Base-by-base conservation (phyloP, 2,329 filamentous ascomycete genomes). In the Ophiocordyceps camponoti-leonardi region DNA sequence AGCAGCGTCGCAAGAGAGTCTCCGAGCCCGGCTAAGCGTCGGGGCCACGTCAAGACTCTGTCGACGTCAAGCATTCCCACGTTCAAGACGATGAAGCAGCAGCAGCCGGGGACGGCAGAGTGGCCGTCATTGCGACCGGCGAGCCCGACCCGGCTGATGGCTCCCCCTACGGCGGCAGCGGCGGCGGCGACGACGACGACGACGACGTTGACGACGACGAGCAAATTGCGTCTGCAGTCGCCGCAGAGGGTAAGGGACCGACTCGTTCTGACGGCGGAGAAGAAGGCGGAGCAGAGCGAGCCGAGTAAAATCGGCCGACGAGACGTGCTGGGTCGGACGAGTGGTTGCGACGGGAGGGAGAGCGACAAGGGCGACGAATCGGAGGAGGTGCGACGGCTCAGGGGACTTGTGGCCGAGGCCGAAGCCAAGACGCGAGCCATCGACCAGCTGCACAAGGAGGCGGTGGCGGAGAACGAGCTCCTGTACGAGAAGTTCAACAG, bases 401-500 rank as follows among this genome's bases (percentile, higher is more conserved):
- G 79, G 20, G 61, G 62, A 43, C 59, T 79, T 14, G 65, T 81
- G 41, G 66, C 70, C 10, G 75, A 81, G 2, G 79, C 77, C 14
- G 87, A 95, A 59, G 74, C 73, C 48, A 88, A 92, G 54, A 80
- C 81, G 48, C 83, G 80, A 54, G 82, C 83, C 39, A 77, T 95
- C 45, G 88, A 95, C 58, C 84, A 93, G 62, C 67, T 94, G 44
- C 94, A 93, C 65, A 83, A 86, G 51, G 86, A 94, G 57, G 77
- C 81, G 16, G 86, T 80, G 54, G 84, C 86, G 0, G 90, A 96
- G 67, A 96, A 95, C 54, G 88, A 95, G 64, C 75, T 90, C 28
- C 69, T 96, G 46, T 95, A 95, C 61, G 83, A 90, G 52, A 81
- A 81, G 49, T 94, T 95, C 68, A 94, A 95, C 56, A 76, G 79